phyloP scores from a whole-genome alignment of 345 rosid genomes.

The Orychophragmus violaceus region DNA sequence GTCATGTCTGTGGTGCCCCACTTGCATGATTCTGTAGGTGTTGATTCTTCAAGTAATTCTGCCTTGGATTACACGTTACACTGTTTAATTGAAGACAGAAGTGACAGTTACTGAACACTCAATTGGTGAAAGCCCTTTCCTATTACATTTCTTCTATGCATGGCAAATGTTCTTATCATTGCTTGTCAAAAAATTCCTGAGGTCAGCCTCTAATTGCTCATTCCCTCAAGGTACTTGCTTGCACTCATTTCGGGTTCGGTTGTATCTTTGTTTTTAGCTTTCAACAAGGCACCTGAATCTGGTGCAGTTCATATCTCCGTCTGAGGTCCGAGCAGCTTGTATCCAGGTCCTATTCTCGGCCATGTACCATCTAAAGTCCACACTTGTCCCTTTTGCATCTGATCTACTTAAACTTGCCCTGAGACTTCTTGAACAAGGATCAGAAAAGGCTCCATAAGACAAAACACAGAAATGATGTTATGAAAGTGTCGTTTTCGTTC shows the following conservation, averaged over 20 bases:
- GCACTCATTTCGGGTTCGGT: not conserved
- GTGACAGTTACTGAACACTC: constrained; percentile 25
- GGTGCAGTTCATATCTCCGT: constrained; percentile 39
- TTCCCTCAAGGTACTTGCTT: constrained; percentile 50
- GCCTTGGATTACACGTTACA: constrained; percentile 45
- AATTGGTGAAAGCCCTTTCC: constrained; percentile 26
- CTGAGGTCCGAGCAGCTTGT: constrained; percentile 69
- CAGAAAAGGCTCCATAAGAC: constrained; percentile 58
- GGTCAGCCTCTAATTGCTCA: constrained; percentile 45
- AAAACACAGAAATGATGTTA: not conserved
- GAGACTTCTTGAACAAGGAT: constrained; percentile 48
- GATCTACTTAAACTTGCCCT: constrained; percentile 66
- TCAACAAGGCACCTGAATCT: not conserved
- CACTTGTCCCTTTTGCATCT: constrained; percentile 58
- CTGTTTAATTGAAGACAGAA: constrained; percentile 39
- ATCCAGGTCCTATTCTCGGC: constrained; percentile 81
- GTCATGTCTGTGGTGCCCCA: constrained; percentile 3
- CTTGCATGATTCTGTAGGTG: constrained; percentile 37
- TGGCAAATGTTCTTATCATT: constrained; percentile 89
- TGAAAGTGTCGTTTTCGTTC: not conserved
- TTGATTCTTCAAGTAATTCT: constrained; percentile 30
- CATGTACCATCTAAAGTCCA: constrained; percentile 75
- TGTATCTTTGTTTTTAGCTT: not conserved
- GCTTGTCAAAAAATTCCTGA: constrained; percentile 69
- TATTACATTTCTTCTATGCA: constrained; percentile 62